Evolutionary conservation across 139 green algal genomes (phyloP), one percentile per base, ranked within the genome.

Genomic region (Coccomyxa sp.): DNA sequence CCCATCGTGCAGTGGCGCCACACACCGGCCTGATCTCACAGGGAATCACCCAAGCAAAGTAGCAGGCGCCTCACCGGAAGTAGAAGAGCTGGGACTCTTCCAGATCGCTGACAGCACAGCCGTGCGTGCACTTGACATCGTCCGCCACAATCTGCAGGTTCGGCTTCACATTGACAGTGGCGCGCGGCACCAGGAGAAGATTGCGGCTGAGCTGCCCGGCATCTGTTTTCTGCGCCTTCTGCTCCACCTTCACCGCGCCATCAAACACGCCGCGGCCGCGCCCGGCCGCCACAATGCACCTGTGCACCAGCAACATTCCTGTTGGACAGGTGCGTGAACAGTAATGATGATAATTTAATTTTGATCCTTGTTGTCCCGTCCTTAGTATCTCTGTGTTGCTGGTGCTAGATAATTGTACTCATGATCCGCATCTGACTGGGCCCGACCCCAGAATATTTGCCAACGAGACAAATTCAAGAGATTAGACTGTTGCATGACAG

Each of bases 61-160:
- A 51, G 38, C 38, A 51, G 31, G 71, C 14, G 27, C 16, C 84
- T 11, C 71, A 94, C 90, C 88, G 91, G 83, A 99, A 96, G 90
- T 99, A 99, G 83, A 99, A 99, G 17, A 99, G 88, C 91, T 98
- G 91, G n/a, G 98, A 94, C 38, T 99, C 95, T 57, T 95, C 93
- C n/a, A 99, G 92, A 87, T 99, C 97, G 23, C 86, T 94, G n/a
- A 99, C 92, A 0, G 97, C 90, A 79, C 93, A 97, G 74, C 97
- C 97, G 89, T 99, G 97, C 11, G 97, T 98, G 94, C 97, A 99
- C 90, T 98, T 98, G 23, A 99, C 97, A 87, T 99, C 96, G 85
- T 99, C 97, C 10, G 97, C 97, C 27, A 99, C 91, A 86, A 99
- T 99, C 91, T 96, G 93, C 79, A 99, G 89, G 90, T 99, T 99